phyloP scores from a whole-genome alignment of 768 basidiomycete genomes.

The Neoboletus subvelutipes region DNA sequence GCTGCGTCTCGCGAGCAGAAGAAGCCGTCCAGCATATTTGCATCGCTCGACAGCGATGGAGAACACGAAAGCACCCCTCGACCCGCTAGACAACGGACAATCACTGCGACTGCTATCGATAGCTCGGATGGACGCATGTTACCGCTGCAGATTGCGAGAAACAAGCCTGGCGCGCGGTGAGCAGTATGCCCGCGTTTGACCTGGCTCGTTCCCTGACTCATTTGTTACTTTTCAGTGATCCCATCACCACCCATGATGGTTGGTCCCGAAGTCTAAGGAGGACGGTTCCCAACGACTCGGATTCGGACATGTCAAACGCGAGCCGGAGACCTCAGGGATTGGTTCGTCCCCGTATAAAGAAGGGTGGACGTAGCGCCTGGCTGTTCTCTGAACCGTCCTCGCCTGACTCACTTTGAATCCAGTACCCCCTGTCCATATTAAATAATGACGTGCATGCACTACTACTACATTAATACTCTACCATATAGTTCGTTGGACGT shows the following conservation, averaged over 20 bases:
- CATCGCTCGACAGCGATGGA: conserved; percentile 1
- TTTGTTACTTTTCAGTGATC: neutral
- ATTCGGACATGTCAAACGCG: conserved; percentile 23
- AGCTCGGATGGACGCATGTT: neutral
- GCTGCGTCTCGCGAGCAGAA: neutral
- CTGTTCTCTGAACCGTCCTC: conserved; percentile 10
- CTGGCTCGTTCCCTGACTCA: neutral
- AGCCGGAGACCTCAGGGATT: conserved; percentile 13
- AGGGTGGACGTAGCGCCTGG: conserved; percentile 5
- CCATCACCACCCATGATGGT: neutral
- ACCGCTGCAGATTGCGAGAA: conserved; percentile 24
- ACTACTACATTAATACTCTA: neutral
- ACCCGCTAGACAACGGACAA: conserved; percentile 10
- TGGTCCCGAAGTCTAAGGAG: conserved; percentile 16
- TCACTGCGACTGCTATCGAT: neutral
- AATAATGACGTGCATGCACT: neutral
- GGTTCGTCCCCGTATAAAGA: conserved; percentile 1
- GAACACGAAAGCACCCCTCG: conserved; percentile 28
- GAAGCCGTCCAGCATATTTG: neutral
- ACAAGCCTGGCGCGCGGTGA: conserved; percentile 15
- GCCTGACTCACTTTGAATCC: conserved; percentile 4
- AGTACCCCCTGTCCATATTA: too few relatives aligned
- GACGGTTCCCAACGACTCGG: conserved; percentile 1
- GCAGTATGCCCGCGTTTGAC: neutral
- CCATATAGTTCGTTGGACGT: neutral